Base-by-base conservation (phyloP, 805 yeast genomes). In the Myxozyma neglecta region DNA sequence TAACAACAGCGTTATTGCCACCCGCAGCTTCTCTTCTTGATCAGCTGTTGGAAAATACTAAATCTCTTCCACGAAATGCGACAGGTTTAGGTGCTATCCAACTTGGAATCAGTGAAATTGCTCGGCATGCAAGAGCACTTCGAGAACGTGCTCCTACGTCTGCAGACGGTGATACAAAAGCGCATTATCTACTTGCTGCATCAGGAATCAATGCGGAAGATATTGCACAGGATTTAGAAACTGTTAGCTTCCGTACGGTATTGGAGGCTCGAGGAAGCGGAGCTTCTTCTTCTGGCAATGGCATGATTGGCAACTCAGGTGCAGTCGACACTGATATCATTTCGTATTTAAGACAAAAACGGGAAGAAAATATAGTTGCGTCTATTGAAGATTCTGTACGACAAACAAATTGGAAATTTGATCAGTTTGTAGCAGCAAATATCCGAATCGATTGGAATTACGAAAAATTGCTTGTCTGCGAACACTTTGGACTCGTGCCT, bases 161-260 rank as follows among this genome's bases (percentile, higher is more conserved):
- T 13, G 71, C 73, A 36, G 73, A 74, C 48, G 77, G 75, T 56
- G 77, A 72, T 56, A 73, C 80, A 13, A 76, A 75, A 56, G 80
- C 80, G 56, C 98, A 94, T 71, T 94, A 94, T 73, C 77, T 94
- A 44, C 77, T 93, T 48, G 97, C 97, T 6, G 89, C 92, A 1
- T 87, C 93, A 70, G 97, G 97, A 1, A 82, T 91, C 56, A 85
- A 89, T 46, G 86, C 93, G 54, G 96, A 90, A 69, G 94, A 90
- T 60, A 85, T 92, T 44, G 91, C 89, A 66, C 61, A 76, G 73
- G 73, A 81, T 68, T 71, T 80, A 63, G 79, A 80, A 53, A 68
- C 81, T 43, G 72, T 81, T 60, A 75, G 76, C 47, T 61, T 74
- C 61, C 60, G 71, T 56, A 65, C 71, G 59, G 62, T 64, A 60